Percentiles rank a stretch among this genome's conserved stretches.
Conservation (phyloP, 106 monocot genomes). For the Acanthochlamys bracteata region DNA sequence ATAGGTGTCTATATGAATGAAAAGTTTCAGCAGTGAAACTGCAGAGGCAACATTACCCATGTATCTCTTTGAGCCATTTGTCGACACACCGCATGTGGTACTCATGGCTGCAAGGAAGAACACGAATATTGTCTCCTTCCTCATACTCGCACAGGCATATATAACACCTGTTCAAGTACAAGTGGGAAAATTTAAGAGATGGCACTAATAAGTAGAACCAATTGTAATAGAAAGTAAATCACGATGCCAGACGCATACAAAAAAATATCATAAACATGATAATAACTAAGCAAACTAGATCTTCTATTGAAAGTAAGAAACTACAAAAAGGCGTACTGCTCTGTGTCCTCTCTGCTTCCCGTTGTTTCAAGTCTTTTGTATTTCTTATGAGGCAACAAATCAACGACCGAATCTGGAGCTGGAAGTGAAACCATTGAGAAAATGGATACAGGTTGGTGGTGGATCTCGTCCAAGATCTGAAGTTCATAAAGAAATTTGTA, state of each 20-base stretch:
- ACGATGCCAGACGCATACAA: too few species aligned
- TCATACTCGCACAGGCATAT: constrained; percentile 77
- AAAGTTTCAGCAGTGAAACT: background rate
- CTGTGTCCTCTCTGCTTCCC: constrained; percentile 32
- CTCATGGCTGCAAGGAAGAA: constrained; percentile 72
- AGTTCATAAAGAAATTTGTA: constrained; percentile 1
- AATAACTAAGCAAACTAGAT: too few species aligned
- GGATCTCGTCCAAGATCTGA: constrained; percentile 85
- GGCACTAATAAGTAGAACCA: background rate
- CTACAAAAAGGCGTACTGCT: constrained; percentile 45
- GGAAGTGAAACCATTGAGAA: constrained; percentile 60
- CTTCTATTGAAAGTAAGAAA: too few species aligned
- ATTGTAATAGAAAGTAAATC: too few species aligned
- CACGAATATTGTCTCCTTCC: constrained; percentile 62
- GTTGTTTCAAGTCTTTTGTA: constrained; percentile 24
- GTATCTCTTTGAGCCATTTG: constrained; percentile 88
- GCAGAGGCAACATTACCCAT: constrained; percentile 32
- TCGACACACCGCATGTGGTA: constrained; percentile 73
- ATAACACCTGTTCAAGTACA: constrained; percentile 38
- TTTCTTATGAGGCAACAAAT: constrained; percentile 56
- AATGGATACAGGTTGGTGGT: constrained; percentile 58
- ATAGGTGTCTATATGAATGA: background rate
- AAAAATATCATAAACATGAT: too few species aligned
- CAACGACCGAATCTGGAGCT: constrained; percentile 71
- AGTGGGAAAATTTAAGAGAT: background rate